Evolutionary conservation across 1,139 yeast genomes (phyloP).

Genomic region (Suhomyces taliae): DNA sequence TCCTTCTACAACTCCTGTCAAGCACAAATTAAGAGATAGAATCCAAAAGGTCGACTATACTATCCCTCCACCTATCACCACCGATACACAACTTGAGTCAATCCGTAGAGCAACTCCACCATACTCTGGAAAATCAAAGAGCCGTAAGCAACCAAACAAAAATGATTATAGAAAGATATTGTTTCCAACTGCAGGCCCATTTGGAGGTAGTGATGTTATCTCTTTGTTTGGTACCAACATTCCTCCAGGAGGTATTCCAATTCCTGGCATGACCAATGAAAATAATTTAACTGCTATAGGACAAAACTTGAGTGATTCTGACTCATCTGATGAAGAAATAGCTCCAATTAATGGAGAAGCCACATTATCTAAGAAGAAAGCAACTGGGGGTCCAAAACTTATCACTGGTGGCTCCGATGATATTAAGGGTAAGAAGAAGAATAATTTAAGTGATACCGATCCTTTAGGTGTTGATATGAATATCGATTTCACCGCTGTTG

Average conservation of each 20-base stretch:
- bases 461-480: slow-evolving; percentile 94
- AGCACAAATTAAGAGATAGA: slow-evolving; percentile 73
- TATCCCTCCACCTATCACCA: slow-evolving; percentile 79
- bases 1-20: slow-evolving; percentile 50
- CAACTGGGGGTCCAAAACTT: slow-evolving; percentile 22
- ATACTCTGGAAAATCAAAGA: slow-evolving; percentile 23
- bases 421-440: slow-evolving; percentile 51
- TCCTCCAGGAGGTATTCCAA: slow-evolving; percentile 50
- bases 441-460: slow-evolving; percentile 84
- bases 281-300: slow-evolving; percentile 51
- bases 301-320: slow-evolving; percentile 55
- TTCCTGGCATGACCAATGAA: slow-evolving; percentile 36
- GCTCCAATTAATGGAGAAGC: slow-evolving; percentile 43
- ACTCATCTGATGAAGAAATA: slow-evolving; percentile 68
- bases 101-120: slow-evolving; percentile 17
- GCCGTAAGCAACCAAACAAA: slow-evolving; percentile 30
- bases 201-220: slow-evolving; percentile 87
- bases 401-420: slow-evolving; percentile 38
- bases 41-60: slow-evolving; percentile 72
- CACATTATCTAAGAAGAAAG: slow-evolving; percentile 28
- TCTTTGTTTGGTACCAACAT: slow-evolving; percentile 71
- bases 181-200: slow-evolving; percentile 96
- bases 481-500: slow-evolving; percentile 86
- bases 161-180: slow-evolving; percentile 58
- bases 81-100: slow-evolving; percentile 38